phyloP scores from a whole-genome alignment of 495 filamentous ascomycete genomes.

The Hypoxylon fuscum region DNA sequence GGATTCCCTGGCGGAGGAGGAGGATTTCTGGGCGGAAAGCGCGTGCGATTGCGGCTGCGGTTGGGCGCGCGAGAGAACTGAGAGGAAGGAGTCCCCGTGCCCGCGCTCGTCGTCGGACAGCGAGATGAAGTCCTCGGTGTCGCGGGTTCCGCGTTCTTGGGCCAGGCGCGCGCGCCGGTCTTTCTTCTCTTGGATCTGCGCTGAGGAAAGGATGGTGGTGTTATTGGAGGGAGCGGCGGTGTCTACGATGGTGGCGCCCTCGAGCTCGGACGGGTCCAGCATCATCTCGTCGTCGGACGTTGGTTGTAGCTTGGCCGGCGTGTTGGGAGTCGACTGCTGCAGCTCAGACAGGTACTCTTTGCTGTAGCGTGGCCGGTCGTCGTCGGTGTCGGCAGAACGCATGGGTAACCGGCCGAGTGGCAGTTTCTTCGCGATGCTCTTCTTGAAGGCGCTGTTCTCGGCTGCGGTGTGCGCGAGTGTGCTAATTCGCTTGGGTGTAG shows the following conservation, averaged over 20 bases:
- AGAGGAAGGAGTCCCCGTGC: slow-evolving; percentile 51
- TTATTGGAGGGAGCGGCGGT: slow-evolving; percentile 27
- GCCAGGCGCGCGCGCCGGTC: slow-evolving; percentile 82
- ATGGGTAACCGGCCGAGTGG: slow-evolving; percentile 61
- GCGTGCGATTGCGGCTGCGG: too few relatives aligned
- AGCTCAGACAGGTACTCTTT: slow-evolving; percentile 87
- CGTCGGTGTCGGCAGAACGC: slow-evolving; percentile 68
- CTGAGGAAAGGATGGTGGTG: slow-evolving; percentile 75
- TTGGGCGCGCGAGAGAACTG: slow-evolving; percentile 57
- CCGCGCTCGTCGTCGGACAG: slow-evolving; percentile 67
- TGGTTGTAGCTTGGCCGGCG: slow-evolving; percentile 58
- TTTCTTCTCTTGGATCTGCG: slow-evolving; percentile 94
- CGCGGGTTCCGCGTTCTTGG: slow-evolving; percentile 49
- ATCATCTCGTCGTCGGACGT: slow-evolving; percentile 57
- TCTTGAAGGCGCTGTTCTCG: slow-evolving; percentile 73
- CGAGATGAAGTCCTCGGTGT: slow-evolving; percentile 76
- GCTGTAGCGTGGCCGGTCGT: slow-evolving; percentile 81
- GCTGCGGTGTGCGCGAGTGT: slow-evolving; percentile 71
- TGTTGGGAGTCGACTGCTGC: slow-evolving; percentile 80
- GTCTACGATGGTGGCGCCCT: slow-evolving; percentile 71
- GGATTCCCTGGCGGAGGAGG: slow-evolving; percentile 55
- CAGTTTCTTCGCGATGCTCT: slow-evolving; percentile 52
- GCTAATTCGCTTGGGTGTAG: slow-evolving; percentile 73
- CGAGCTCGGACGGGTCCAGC: slow-evolving; percentile 63
- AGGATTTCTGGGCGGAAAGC: too few relatives aligned